Conservation (phyloP, 441 rosid genomes). For the Jatropha podagrica region DNA sequence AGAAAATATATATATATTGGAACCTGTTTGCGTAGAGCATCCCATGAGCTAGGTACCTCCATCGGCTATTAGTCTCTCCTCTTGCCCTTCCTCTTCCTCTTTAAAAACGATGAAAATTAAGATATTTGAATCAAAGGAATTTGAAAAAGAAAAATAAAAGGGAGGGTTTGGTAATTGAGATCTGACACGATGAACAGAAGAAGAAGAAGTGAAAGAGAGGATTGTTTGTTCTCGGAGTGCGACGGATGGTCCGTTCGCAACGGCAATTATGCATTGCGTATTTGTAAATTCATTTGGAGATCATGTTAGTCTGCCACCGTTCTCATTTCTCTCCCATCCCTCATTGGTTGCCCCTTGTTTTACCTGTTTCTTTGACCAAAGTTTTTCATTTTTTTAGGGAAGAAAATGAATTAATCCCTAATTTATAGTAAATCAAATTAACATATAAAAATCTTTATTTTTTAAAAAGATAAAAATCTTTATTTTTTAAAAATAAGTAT, state of each 20-base stretch:
- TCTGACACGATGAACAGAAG: background rate
- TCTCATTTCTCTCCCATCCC: background rate
- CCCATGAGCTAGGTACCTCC: constrained; percentile 91
- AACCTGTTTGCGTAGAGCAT: constrained; percentile 89
- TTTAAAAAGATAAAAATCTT: too few species aligned
- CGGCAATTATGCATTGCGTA: constrained; percentile 4
- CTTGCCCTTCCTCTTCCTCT: background rate
- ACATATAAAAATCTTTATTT: too few species aligned
- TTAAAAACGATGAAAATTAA: background rate
- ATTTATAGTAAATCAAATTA: too few species aligned
- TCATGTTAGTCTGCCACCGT: background rate
- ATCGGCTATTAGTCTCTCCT: constrained; percentile 25
- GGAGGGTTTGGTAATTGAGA: background rate
- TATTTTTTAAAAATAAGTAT: too few species aligned
- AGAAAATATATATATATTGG: too few species aligned
- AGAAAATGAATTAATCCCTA: too few species aligned
- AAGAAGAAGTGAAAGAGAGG: background rate
- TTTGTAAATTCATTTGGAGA: background rate
- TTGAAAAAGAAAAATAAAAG: background rate
- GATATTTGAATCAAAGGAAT: background rate
- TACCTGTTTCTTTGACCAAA: too few species aligned
- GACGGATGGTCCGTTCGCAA: constrained; percentile 15
- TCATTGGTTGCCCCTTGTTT: too few species aligned
- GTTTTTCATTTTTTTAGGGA: too few species aligned
- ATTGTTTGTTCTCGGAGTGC: constrained; percentile 9